Evolutionary conservation across 2,329 filamentous ascomycete species (phyloP).

Genomic region (Aspergillus spinulosporus): DNA sequence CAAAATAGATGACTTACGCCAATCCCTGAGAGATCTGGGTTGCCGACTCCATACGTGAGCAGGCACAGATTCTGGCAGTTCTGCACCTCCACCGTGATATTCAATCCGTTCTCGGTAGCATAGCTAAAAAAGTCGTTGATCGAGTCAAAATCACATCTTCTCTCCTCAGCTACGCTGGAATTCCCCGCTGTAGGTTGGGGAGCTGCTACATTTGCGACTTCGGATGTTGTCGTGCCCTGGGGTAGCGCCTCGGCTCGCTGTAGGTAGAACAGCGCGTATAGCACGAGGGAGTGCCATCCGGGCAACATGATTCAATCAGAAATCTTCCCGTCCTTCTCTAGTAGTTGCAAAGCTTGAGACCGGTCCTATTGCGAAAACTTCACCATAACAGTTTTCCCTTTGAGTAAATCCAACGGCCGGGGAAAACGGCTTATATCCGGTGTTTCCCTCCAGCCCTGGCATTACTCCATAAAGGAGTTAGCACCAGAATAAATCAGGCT

Average conservation of each 20-base stretch:
- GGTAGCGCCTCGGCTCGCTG: conserved; percentile 6
- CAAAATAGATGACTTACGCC: conserved; percentile 6
- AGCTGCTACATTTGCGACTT: neutral
- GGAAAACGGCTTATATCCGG: too few species aligned
- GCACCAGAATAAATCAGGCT: too few species aligned
- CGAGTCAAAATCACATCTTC: conserved; percentile 8
- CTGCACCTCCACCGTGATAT: conserved; percentile 14
- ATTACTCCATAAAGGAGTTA: too few species aligned
- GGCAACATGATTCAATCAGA: conserved; percentile 1
- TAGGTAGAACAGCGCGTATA: neutral
- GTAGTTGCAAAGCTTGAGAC: too few species aligned
- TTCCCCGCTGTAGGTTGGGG: neutral
- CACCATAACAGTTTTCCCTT: too few species aligned
- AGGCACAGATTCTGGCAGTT: conserved; percentile 9
- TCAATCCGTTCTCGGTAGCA: conserved; percentile 5
- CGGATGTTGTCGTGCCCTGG: neutral
- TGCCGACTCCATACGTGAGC: conserved; percentile 12
- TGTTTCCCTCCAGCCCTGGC: too few species aligned
- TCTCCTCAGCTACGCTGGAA: neutral
- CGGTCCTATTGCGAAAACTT: too few species aligned
- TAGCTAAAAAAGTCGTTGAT: conserved; percentile 11
- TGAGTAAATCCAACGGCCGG: too few species aligned
- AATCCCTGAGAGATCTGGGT: conserved; percentile 13
- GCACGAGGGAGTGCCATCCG: neutral
- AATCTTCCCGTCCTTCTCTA: neutral